Evolutionary conservation across 2,329 filamentous ascomycete genomes (phyloP), one percentile per base, ranked within the genome.

Genomic region (Botryosphaeria dothidea): DNA sequence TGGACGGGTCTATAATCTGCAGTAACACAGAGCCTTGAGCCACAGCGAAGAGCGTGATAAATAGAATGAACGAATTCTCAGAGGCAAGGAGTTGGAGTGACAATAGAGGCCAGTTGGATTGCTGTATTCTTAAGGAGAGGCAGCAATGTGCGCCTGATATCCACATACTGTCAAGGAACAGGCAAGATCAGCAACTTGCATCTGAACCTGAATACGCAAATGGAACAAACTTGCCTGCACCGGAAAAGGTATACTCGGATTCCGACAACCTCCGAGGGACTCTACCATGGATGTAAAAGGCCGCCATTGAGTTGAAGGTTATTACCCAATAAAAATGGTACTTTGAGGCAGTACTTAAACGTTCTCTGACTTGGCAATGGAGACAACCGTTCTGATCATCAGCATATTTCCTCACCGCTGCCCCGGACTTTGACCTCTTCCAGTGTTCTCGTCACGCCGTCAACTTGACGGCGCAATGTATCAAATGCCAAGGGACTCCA

Each of bases 291-390:
- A 46, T 17, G 31, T 17, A 15, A 41, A 41, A 41, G 17, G 38
- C 11, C 17, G 8, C 38, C 17, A 41, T n/a, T 41, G 11, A 17
- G 11, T 41, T 17, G 17, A 31, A 38, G 7, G 15, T 25, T 25
- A 61, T 61, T 61, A 61, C 57, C 36, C 57, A 43, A 61, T 46
- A 36, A 43, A 61, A 61, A 61, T 46, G 41, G 7, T 17, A 29
- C 43, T 23, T 49, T 36, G 34, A 27, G 41, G 21, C 13, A 9
- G 36, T 36, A 8, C 8, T 19, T 34, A 25, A 17, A 6, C 19
- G 43, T 25, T n/a, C 19, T 6, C 48, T 17, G 48, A 29, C 49
- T 29, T 52, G 27, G 49, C 49, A 29, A 29, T 52, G 27, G 49
- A 27, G 38, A 17, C 11, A 41, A 13, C 17, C 17, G 38, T 15